phyloP scores from a whole-genome alignment of 2,329 filamentous ascomycete genomes.

The Aureobasidium sp. region DNA sequence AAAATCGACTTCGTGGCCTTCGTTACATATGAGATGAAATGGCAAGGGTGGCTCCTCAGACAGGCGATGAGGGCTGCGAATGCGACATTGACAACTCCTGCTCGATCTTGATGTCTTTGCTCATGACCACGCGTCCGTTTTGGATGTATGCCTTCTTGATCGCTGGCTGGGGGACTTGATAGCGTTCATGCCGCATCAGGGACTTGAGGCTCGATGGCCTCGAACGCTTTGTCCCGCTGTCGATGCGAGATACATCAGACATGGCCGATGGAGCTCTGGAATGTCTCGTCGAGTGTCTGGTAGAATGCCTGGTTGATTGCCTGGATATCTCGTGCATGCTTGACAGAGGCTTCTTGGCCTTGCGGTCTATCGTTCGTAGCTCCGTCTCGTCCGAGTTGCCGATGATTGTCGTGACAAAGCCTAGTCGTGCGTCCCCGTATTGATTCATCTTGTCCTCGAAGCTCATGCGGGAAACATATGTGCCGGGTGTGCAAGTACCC shows the following conservation, averaged over 20 bases:
- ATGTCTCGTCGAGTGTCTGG: not conserved
- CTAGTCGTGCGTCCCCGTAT: not conserved
- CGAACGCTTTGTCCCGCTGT: not conserved
- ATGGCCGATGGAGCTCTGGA: not conserved
- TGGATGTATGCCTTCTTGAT: not conserved
- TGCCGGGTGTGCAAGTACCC: not conserved
- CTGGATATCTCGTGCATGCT: not conserved
- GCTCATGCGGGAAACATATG: constrained; percentile 3
- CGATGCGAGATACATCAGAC: not conserved
- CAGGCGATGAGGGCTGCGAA: constrained; percentile 26
- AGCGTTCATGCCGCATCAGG: not conserved
- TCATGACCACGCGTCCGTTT: constrained; percentile 5
- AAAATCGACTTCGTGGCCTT: constrained; percentile 4
- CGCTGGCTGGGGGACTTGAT: not conserved
- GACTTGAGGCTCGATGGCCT: not conserved
- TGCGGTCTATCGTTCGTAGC: not conserved
- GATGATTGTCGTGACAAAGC: not conserved
- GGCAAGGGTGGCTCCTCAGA: not conserved
- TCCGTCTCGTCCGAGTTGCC: constrained; percentile 1
- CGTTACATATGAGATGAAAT: constrained; percentile 5
- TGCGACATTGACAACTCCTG: not conserved
- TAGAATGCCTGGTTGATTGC: not conserved
- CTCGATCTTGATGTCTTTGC: not conserved
- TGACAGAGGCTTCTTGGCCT: not conserved
- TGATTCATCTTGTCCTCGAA: constrained; percentile 4